phyloP scores from a whole-genome alignment of 148 eudicot species.

The Rhododendron vialii region DNA sequence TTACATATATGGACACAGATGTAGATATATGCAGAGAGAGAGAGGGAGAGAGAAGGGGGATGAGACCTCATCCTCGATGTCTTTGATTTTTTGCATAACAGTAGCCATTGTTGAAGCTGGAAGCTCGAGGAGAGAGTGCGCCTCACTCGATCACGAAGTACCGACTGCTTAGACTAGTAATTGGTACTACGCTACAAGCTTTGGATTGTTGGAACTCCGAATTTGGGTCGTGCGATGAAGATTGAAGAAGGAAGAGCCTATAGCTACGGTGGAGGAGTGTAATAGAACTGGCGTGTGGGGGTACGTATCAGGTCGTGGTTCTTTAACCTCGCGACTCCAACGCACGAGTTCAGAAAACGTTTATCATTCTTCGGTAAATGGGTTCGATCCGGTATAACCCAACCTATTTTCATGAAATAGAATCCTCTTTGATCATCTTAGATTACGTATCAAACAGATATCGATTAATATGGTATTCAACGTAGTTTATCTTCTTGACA shows the following conservation, averaged over 20 bases:
- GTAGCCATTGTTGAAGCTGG: slow-evolving; percentile 64
- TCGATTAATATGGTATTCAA: no score
- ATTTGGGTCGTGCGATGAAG: background rate
- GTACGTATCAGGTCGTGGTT: no score
- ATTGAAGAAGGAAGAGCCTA: background rate
- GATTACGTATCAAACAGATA: no score
- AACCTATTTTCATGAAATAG: no score
- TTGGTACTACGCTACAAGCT: background rate
- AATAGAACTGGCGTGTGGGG: no score
- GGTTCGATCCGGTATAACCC: no score
- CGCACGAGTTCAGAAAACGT: no score
- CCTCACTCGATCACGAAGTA: background rate
- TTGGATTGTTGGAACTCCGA: background rate
- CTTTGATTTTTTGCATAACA: slow-evolving; percentile 98
- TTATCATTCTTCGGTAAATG: no score
- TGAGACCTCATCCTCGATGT: slow-evolving; percentile 93
- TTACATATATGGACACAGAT: background rate
- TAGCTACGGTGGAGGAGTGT: background rate
- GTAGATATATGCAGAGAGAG: background rate
- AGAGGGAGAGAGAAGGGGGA: background rate
- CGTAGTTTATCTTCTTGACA: no score
- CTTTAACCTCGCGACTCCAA: no score
- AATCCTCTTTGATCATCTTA: no score
- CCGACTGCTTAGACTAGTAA: background rate
- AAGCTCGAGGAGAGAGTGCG: background rate